Conservation (phyloP, 805 yeast genomes). For the Saturnispora diversa region DNA sequence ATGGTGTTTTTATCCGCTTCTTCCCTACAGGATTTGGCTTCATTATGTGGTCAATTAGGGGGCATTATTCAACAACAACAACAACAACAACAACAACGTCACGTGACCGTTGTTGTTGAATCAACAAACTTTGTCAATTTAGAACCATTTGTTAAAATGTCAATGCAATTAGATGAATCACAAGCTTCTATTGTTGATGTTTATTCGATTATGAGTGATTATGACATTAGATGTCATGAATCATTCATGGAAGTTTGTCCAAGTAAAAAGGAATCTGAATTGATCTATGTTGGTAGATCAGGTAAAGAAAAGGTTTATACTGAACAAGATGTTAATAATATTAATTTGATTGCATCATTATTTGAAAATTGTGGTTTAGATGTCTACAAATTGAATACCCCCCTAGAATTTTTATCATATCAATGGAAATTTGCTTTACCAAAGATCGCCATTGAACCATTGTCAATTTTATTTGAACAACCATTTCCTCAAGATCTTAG, state of each 20-base stretch:
- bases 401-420: constrained; percentile 55
- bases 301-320: constrained; percentile 39
- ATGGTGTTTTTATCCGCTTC: constrained; percentile 32
- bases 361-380: constrained; percentile 35
- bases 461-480: constrained; percentile 65
- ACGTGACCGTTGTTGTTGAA: constrained; percentile 48
- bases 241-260: constrained; percentile 23
- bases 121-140: constrained; percentile 64
- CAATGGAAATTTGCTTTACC: constrained; percentile 87
- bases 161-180: constrained; percentile 24
- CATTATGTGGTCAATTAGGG: constrained; percentile 32
- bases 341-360: constrained; percentile 31
- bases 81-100: constrained; percentile 16
- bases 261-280: constrained; percentile 36
- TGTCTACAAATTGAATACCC: constrained; percentile 42
- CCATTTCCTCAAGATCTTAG: constrained; percentile 52
- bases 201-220: constrained; percentile 54
- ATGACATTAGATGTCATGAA: constrained; percentile 38
- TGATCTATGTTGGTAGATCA: constrained; percentile 35
- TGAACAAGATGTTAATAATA: constrained; percentile 33
- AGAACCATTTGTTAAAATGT: constrained; percentile 53
- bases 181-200: constrained; percentile 30
- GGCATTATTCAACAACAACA: constrained; percentile 29
- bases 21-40: constrained; percentile 45
- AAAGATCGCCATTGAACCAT: constrained; percentile 67